Evolutionary conservation across 495 filamentous ascomycete genomes (phyloP).

Genomic region (Penicillium canescens): DNA sequence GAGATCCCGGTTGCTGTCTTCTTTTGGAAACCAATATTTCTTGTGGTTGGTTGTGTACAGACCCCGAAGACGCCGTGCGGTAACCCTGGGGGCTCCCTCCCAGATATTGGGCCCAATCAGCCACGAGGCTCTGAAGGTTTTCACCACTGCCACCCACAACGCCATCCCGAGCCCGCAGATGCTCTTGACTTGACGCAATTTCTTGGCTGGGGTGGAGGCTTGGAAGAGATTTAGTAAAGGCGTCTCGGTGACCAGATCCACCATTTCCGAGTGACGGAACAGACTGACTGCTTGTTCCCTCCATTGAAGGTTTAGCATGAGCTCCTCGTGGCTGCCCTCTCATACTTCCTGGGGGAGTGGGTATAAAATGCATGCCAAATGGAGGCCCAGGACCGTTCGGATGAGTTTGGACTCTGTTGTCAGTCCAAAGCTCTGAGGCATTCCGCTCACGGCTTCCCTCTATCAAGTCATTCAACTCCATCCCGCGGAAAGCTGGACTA

Average conservation of each 20-base stretch:
- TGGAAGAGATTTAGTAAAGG: slow-evolving; percentile 8
- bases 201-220: slow-evolving; percentile 6
- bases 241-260: background rate
- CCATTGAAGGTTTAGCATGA: background rate
- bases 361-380: slow-evolving; percentile 17
- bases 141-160: background rate
- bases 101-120: slow-evolving; percentile 17
- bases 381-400: slow-evolving; percentile 5
- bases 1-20: slow-evolving; percentile 17
- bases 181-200: background rate
- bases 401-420: background rate
- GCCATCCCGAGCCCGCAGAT: background rate
- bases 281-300: background rate
- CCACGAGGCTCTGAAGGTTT: slow-evolving; percentile 9
- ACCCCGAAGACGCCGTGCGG: slow-evolving; percentile 20
- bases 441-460: slow-evolving; percentile 22
- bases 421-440: slow-evolving; percentile 11
- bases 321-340: background rate
- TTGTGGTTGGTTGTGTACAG: slow-evolving; percentile 14
- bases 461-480: slow-evolving; percentile 20
- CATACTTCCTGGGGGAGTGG: slow-evolving; percentile 15
- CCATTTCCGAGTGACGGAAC: background rate
- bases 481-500: slow-evolving; percentile 5
- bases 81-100: slow-evolving; percentile 5
- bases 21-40: slow-evolving; percentile 30